A percentile compares a stretch with the other conserved stretches of the same genome.
phyloP scores from a whole-genome alignment of 148 eudicot genomes.

The Nepenthes gracilis region DNA sequence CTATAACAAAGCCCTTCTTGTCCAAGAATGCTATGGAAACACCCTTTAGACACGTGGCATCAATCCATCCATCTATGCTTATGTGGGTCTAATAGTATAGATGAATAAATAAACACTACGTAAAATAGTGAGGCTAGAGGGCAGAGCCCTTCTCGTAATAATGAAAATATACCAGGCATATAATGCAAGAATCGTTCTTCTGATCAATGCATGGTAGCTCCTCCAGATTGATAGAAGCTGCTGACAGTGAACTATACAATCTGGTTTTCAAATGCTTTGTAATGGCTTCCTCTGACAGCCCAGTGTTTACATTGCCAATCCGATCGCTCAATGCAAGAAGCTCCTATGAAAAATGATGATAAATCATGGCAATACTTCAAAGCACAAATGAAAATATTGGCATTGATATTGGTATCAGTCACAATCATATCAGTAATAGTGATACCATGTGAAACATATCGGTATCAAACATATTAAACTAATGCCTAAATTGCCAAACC shows the following conservation, averaged over 20 bases:
- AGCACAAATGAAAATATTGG: too few relatives aligned
- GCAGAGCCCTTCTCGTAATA: neutral
- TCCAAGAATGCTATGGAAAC: too few relatives aligned
- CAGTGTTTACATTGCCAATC: conserved; percentile 75
- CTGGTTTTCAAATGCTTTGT: conserved; percentile 44
- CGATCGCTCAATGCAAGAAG: conserved; percentile 94
- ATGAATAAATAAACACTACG: too few relatives aligned
- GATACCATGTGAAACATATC: too few relatives aligned
- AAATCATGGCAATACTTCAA: too few relatives aligned
- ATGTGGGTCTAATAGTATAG: too few relatives aligned
- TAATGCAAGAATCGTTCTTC: conserved; percentile 58
- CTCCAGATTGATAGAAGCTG: conserved; percentile 30
- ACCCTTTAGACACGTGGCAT: too few relatives aligned
- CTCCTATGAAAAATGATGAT: conserved; percentile 37
- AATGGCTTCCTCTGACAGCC: conserved; percentile 62
- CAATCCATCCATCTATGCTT: too few relatives aligned
- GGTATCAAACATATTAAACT: conserved; percentile 11
- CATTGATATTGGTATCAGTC: too few relatives aligned
- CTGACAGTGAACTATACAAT: conserved; percentile 20
- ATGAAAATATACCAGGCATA: conserved; percentile 62
- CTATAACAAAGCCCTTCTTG: too few relatives aligned
- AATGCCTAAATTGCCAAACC: conserved; percentile 64
- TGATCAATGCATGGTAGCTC: conserved; percentile 38
- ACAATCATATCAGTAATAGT: too few relatives aligned
- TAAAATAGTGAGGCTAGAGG: too few relatives aligned